Conservation (phyloP, 306 rosid genomes). For the Trifolium pratense region DNA sequence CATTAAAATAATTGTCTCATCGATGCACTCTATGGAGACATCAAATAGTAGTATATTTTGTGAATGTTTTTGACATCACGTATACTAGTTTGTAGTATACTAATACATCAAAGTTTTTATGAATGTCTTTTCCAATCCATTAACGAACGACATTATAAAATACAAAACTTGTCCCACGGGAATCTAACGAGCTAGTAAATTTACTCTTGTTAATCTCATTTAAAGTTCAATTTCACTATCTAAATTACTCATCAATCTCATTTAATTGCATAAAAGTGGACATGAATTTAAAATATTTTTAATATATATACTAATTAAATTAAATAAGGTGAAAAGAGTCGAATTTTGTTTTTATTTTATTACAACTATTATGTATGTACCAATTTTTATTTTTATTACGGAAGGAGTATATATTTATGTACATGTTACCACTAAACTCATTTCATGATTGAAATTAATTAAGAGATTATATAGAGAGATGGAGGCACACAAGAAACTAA, state of each 20-base stretch:
- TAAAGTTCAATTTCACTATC: too few relatives aligned
- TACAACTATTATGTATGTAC: background rate
- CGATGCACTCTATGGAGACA: background rate
- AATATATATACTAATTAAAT: too few relatives aligned
- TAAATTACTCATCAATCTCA: too few relatives aligned
- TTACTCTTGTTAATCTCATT: too few relatives aligned
- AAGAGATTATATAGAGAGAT: background rate
- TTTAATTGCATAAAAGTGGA: too few relatives aligned
- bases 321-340: too few relatives aligned
- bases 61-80: too few relatives aligned
- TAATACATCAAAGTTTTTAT: background rate
- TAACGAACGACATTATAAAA: background rate
- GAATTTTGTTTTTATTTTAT: too few relatives aligned
- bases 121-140: background rate
- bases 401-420: background rate
- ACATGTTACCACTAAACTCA: background rate
- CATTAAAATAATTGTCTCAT: background rate
- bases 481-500: conserved; percentile 34
- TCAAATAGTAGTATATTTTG: background rate
- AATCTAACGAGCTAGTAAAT: background rate
- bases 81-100: background rate
- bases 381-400: background rate
- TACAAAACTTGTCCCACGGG: background rate
- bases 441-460: too few relatives aligned
- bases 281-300: too few relatives aligned